phyloP scores from a whole-genome alignment of 2,329 filamentous ascomycete species.

The Fusarium chuoi region DNA sequence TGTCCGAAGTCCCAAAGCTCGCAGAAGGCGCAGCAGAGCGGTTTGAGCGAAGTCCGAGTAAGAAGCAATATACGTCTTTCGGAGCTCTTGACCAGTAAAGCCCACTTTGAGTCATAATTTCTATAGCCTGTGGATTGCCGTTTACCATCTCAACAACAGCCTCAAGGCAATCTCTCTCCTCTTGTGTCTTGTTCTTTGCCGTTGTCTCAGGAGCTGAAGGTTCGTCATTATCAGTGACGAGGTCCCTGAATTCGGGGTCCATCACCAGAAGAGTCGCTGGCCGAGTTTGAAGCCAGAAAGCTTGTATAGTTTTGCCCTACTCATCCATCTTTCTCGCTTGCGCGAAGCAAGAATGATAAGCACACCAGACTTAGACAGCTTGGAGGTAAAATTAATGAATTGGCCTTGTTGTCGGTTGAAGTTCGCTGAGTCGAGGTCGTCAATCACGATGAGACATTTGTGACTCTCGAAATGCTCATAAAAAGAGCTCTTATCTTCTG shows the following conservation, averaged over 20 bases:
- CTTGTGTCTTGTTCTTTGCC: background rate
- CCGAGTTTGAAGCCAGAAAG: background rate
- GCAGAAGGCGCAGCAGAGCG: rapidly evolving
- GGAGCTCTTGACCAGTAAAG: background rate
- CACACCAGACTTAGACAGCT: background rate
- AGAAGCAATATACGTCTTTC: background rate
- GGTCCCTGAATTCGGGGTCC: background rate
- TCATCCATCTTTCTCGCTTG: background rate
- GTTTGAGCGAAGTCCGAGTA: background rate
- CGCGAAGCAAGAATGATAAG: background rate
- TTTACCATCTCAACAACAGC: background rate
- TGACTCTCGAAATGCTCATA: background rate
- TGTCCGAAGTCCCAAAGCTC: background rate
- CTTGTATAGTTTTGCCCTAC: background rate
- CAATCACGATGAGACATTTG: background rate
- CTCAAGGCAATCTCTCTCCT: background rate
- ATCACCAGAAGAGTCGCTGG: background rate
- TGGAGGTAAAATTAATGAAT: background rate
- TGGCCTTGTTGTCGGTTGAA: background rate
- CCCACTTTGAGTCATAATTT: background rate
- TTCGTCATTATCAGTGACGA: background rate
- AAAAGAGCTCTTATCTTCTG: background rate
- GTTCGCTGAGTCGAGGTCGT: background rate
- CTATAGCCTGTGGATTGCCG: background rate
- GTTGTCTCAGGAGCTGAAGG: background rate